Evolutionary conservation across 73 alveolate species (phyloP), one percentile per base, ranked within the genome.

Genomic region (Paramecium octaurelia): DNA sequence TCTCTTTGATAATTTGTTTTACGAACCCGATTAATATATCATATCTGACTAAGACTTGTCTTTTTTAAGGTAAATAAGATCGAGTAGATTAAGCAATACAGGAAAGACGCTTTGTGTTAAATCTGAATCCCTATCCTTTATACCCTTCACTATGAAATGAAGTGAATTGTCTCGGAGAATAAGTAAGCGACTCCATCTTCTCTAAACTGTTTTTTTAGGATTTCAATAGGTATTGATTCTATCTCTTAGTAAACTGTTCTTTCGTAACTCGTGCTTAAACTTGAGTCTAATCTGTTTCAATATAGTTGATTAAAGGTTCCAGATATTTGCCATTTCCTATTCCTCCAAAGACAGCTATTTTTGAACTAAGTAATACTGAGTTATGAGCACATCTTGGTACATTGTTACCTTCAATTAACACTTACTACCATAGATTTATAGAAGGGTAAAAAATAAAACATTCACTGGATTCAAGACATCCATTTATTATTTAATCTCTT

Each of bases 341-440:
- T n/a, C 91, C 91, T 12, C 91, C 91, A 80, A 80, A 80, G 10
- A 80, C 57, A 14, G 75, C 91, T 24, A 80, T 80, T 27, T 80
- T 80, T 80, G 43, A 80, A 20, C 91, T 48, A 34, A 44, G 57
- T 11, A 80, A 10, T 12, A 42, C 46, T 31, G 91, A 80, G 14
- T 27, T 31, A 48, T 80, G 91, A 12, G 91, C 91, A 14, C 75
- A 80, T 80, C 91, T 42, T 44, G 91, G 91, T 43, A 23, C 21
- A 44, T 48, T 43, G 2, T 18, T 31, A 44, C 91, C 91, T 48
- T 40, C 91, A 2, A 35, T 14, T 24, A n/a, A 3, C 0, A 80
- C 75, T 80, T 80, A 9, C 24, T 80, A 80, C 91, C 91, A 80
- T 23, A 80, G 8, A 80, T 46, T 42, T 46, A 80, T 8, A 2